phyloP scores from a whole-genome alignment of 768 basidiomycete species.

The Boletellus ananas region DNA sequence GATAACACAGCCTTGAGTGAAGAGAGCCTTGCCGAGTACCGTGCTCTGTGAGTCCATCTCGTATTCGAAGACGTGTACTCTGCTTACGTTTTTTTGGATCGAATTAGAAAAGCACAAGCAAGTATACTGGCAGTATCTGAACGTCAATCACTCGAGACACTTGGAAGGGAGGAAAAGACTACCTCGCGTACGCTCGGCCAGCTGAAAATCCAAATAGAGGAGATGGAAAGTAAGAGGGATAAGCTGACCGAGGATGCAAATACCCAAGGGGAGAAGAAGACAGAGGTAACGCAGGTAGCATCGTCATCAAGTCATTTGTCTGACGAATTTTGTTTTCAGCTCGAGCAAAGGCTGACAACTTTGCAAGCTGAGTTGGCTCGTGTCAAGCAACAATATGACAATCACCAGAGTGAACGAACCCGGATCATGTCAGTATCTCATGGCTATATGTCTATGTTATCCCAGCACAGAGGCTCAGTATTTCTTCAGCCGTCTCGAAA shows the following conservation, averaged over 20 bases:
- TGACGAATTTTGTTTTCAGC: slow-evolving; percentile 25
- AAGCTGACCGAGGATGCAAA: slow-evolving; percentile 54
- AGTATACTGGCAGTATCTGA: slow-evolving; percentile 80
- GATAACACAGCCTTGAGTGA: slow-evolving; percentile 76
- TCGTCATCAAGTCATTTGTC: neutral
- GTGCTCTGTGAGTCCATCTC: slow-evolving; percentile 17
- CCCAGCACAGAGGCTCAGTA: neutral
- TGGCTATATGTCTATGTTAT: neutral
- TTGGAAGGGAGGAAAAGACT: slow-evolving; percentile 81
- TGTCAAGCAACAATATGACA: slow-evolving; percentile 76
- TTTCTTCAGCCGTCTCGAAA: slow-evolving; percentile 71
- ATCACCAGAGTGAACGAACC: slow-evolving; percentile 77
- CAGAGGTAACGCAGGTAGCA: slow-evolving; percentile 42
- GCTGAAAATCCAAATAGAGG: slow-evolving; percentile 65
- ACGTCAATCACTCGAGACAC: slow-evolving; percentile 78
- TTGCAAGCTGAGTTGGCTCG: slow-evolving; percentile 59
- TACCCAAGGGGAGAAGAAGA: slow-evolving; percentile 46
- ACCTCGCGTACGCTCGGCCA: slow-evolving; percentile 58
- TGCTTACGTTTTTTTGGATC: slow-evolving; percentile 3
- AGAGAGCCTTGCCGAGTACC: slow-evolving; percentile 83
- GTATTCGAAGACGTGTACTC: neutral
- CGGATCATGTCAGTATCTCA: slow-evolving; percentile 57
- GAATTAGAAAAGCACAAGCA: slow-evolving; percentile 68
- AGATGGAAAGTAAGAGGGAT: slow-evolving; percentile 53
- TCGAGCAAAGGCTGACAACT: slow-evolving; percentile 56